These are phyloP conservation scores for Podila epicladia DNA, from an alignment of 192 early-diverging fungal species.

Conservation along the genomic window DNA sequence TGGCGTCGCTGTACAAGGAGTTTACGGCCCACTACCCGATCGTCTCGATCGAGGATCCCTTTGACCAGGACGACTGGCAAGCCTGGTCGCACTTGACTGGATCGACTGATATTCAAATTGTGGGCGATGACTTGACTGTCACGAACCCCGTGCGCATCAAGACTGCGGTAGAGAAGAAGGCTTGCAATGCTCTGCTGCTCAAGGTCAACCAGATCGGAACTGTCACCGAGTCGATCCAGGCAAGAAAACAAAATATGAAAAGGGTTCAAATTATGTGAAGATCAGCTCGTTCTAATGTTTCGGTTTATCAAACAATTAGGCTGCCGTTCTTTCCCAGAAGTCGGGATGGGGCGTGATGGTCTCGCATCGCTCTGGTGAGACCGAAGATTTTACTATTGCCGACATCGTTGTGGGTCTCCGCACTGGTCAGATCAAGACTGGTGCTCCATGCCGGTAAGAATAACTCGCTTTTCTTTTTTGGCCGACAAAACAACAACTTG, in stretches of 20 bases:
- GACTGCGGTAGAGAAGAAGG: slow-evolving; percentile 92
- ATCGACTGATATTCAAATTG: slow-evolving; percentile 80
- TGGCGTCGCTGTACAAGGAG: slow-evolving; percentile 85
- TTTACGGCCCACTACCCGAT: slow-evolving; percentile 89
- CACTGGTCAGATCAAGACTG: slow-evolving; percentile 98
- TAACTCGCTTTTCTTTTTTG: not conserved
- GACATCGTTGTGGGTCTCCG: slow-evolving; percentile 97
- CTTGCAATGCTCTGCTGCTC: slow-evolving; percentile 93
- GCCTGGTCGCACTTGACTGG: slow-evolving; percentile 85
- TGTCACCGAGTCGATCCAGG: slow-evolving; percentile 90
- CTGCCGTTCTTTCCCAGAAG: slow-evolving; percentile 75
- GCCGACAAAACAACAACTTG: too few species aligned
- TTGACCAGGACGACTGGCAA: slow-evolving; percentile 99
- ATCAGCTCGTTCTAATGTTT: slow-evolving; percentile 12
- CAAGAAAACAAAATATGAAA: slow-evolving; percentile 8
- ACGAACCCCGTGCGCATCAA: slow-evolving; percentile 95
- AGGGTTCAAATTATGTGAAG: not conserved
- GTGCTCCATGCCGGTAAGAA: slow-evolving; percentile 88
- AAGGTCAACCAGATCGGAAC: slow-evolving; percentile 99
- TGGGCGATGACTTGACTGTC: slow-evolving; percentile 98
- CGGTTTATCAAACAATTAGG: slow-evolving; percentile 48
- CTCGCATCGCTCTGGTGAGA: slow-evolving; percentile 98
- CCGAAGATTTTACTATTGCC: slow-evolving; percentile 95
- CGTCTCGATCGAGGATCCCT: slow-evolving; percentile 98
- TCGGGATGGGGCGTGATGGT: slow-evolving; percentile 99